Base-by-base conservation (phyloP, 805 yeast species). In the Cyberlindnera lachancei region DNA sequence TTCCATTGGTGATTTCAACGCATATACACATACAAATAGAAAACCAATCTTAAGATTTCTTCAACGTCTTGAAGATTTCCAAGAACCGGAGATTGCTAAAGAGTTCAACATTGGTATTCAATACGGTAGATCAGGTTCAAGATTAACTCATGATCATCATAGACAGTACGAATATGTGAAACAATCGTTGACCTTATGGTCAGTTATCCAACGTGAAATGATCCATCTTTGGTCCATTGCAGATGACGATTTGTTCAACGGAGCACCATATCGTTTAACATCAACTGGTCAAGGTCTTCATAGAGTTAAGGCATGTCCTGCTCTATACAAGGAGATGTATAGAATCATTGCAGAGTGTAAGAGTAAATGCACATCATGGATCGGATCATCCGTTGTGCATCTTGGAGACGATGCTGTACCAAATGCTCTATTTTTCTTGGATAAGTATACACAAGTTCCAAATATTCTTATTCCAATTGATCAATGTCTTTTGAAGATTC, bases 401-500 rank as follows among this genome's bases (percentile, higher is more conserved):
- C 50, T 83, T 13, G 94, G 92, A 25, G 94, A 82, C 53, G 80
- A 77, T 45, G 82, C 88, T 2, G 94, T 82, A 5, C 94, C 94
- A 3, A 82, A 82, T 52, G 87, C 90, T 0, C 53, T 83, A 38
- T 81, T 81, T 50, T 82, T 82, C 61, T 56, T 82, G 32, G 92
- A 82, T 55, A 82, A 83, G 52, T 82, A 82, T 51, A 70, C 79
- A 19, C 94, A 82, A 53, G 84, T 83, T 3, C 92, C 92, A 19
- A 68, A 78, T 31, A 81, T 82, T 23, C 56, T 82, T 44, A 81
- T 75, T 26, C 94, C 94, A 3, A 73, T 82, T 29, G 81, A 79
- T 48, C 65, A 66, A 21, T 71, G 73, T 24, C 50, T 83, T 21
- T 50, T 63, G 38, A 65, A 71, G 38, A 68, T 82, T 25, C 81